phyloP scores from a whole-genome alignment of 2,329 filamentous ascomycete genomes.

The Venturia asperata region DNA sequence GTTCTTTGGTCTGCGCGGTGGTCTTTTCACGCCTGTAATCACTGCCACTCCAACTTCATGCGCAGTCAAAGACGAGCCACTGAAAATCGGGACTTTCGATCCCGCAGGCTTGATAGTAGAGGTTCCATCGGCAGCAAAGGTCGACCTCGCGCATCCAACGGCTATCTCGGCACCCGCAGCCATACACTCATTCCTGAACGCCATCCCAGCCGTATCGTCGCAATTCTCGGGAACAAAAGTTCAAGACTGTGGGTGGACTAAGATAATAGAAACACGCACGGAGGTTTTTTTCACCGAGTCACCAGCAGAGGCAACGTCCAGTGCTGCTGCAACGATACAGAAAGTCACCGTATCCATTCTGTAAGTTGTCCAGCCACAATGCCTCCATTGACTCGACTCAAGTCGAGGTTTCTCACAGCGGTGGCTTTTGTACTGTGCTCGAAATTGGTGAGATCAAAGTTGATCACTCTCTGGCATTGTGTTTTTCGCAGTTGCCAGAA shows the following conservation, averaged over 20 bases:
- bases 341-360: constrained; percentile 16
- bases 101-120: constrained; percentile 7
- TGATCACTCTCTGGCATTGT: too few species aligned
- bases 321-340: not conserved
- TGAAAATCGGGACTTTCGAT: not conserved
- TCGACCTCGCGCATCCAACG: not conserved
- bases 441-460: too few species aligned
- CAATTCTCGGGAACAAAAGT: constrained; percentile 16
- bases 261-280: not conserved
- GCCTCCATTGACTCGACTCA: too few species aligned
- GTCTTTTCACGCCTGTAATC: constrained; percentile 4
- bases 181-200: constrained; percentile 10
- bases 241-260: constrained; percentile 10
- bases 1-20: constrained; percentile 3
- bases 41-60: not conserved
- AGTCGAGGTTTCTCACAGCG: too few species aligned
- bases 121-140: not conserved
- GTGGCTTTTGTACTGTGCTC: too few species aligned
- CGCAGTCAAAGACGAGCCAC: not conserved
- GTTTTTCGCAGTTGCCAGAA: too few species aligned
- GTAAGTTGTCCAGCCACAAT: not conserved
- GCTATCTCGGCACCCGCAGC: constrained; percentile 12
- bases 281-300: not conserved
- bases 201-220: constrained; percentile 10
- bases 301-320: not conserved